phyloP scores from a whole-genome alignment of 768 basidiomycete species.

The Exidia glandulosa region DNA sequence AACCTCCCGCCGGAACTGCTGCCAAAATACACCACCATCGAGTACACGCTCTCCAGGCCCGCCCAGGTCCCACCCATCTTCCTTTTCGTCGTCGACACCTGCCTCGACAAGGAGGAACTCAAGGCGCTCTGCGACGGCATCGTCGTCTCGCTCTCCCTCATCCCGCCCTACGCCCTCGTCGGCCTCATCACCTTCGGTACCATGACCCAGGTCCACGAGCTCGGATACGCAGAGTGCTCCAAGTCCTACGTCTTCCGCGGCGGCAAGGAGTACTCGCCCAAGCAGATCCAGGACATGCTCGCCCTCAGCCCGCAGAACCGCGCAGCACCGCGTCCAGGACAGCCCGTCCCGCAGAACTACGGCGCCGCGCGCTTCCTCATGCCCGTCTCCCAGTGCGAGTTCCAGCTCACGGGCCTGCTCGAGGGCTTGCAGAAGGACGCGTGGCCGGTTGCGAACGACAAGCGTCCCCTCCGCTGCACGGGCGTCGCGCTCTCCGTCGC shows the following conservation, averaged over 20 bases:
- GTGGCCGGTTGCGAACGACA: constrained; percentile 95
- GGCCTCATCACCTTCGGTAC: constrained; percentile 95
- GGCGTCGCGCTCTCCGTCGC: constrained; percentile 92
- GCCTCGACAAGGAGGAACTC: constrained; percentile 89
- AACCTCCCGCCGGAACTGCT: constrained; percentile 93
- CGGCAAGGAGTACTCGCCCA: constrained; percentile 89
- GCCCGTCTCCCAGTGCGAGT: constrained; percentile 87
- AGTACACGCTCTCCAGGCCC: constrained; percentile 92
- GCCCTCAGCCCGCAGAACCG: constrained; percentile 70
- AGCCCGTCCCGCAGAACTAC: constrained; percentile 66
- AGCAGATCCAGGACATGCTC: constrained; percentile 98
- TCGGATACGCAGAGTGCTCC: constrained; percentile 90
- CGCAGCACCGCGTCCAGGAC: constrained; percentile 78
- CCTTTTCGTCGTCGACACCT: constrained; percentile 95
- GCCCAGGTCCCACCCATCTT: constrained; percentile 92
- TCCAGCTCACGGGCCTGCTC: constrained; percentile 87
- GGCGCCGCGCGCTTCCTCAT: constrained; percentile 87
- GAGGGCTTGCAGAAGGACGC: constrained; percentile 83
- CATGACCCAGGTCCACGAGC: constrained; percentile 98
- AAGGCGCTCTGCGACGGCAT: constrained; percentile 93
- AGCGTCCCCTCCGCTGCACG: constrained; percentile 85
- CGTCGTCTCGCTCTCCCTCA: constrained; percentile 82
- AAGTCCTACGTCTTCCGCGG: constrained; percentile 99
- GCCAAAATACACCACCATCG: constrained; percentile 98
- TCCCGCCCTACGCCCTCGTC: constrained; percentile 90